Evolutionary conservation across 495 filamentous ascomycete species (phyloP), one percentile per base, ranked within the genome.

Genomic region (Chaetomium fimeti): DNA sequence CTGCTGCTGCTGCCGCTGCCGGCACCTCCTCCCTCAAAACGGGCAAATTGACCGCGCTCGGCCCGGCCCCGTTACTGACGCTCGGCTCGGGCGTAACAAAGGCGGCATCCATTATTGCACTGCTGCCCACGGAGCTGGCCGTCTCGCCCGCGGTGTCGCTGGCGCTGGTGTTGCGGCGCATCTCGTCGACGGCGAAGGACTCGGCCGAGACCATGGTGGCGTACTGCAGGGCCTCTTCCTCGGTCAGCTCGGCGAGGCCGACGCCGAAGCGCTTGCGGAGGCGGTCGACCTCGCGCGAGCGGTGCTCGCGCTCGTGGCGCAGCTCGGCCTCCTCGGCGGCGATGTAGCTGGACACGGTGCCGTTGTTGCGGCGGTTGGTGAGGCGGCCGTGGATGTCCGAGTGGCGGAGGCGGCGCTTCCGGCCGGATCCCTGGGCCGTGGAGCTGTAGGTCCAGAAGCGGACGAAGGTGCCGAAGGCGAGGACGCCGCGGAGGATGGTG

Each of bases 371-470:
- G 59, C 80, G 76, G 48, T 67, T 71, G 15, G 70, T 68, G 16
- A 71, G 65, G 5, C 78, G 76, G 47, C 77, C 76, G 47, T 82
- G 78, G 20, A 76, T 69, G 57, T 81, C 78, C 1, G 75, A 73
- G 59, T 79, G 79, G 12, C 79, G 77, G 25, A 72, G 65, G 15
- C 74, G 79, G 0, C 82, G 79, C 67, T 81, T 82, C 4, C 78
- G 77, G 51, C 82, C 76, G 16, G 76, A 60, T 1, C 68, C 42
- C 36, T 79, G 76, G n/a, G 68, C 69, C 0, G 75, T 78, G 5
- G 92, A 93, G 71, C 90, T 96, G 72, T 96, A 97, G 20, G 89
- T 88, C 94, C 94, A 98, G 72, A 92, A 97, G 40, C 91, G 88
- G 11, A 98, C 78, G 72, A 93, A 88, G 0, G 88, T 89, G 43